Evolutionary conservation across 306 rosid species (phyloP).

Genomic region (Quercus parvula): DNA sequence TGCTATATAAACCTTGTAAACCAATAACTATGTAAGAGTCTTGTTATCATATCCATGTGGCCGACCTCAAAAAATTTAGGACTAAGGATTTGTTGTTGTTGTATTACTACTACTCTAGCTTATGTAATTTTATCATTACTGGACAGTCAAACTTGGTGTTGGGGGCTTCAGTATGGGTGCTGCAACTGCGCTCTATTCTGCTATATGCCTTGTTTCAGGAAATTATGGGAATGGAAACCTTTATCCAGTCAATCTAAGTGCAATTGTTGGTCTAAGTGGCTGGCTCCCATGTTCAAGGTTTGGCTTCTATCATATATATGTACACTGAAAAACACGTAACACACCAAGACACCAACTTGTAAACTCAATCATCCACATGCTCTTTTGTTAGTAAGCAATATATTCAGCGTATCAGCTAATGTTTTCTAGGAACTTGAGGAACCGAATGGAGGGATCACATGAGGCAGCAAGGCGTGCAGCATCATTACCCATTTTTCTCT

Average conservation of each 20-base stretch:
- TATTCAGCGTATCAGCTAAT: conserved; percentile 14
- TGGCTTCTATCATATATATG: conserved; percentile 29
- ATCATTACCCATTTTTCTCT: conserved; percentile 65
- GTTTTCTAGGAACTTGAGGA: conserved; percentile 60
- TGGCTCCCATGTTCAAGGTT: conserved; percentile 99
- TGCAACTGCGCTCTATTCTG: conserved; percentile 93
- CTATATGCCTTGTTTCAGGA: conserved; percentile 65
- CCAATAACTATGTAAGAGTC: background rate
- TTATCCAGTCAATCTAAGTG: conserved; percentile 73
- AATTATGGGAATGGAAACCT: conserved; percentile 76
- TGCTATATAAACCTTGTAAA: too few species aligned
- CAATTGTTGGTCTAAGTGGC: conserved; percentile 84
- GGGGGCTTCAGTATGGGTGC: conserved; percentile 99
- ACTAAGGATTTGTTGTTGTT: background rate
- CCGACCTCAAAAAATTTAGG: background rate
- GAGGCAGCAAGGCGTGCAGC: conserved; percentile 83
- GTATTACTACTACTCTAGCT: conserved; percentile 5
- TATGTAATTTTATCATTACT: background rate
- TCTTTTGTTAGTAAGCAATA: conserved; percentile 14
- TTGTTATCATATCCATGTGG: conserved; percentile 10
- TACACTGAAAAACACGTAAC: conserved; percentile 3
- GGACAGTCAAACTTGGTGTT: conserved; percentile 81
- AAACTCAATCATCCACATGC: conserved; percentile 6
- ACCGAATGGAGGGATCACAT: conserved; percentile 47
- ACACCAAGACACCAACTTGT: conserved; percentile 4